A percentile compares a stretch with the other conserved stretches of the same genome.
These are phyloP conservation scores for Tricholoma terreum DNA, from an alignment of 768 basidiomycete genomes.

Conservation along the genomic window DNA sequence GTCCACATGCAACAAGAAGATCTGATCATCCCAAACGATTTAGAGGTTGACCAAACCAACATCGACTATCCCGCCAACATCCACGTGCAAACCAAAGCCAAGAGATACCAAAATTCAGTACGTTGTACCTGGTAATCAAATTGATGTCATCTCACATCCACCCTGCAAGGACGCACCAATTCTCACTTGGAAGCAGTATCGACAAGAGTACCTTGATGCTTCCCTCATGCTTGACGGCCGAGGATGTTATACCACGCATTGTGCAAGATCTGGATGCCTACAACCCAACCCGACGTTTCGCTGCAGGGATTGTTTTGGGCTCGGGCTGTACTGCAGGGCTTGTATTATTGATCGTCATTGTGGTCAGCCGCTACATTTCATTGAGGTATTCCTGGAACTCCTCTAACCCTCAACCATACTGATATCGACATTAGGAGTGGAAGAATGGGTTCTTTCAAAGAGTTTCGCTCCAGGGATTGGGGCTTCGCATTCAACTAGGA, in stretches of 20 bases:
- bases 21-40: background rate
- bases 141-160: background rate
- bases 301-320: slow-evolving; percentile 13
- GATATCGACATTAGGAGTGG: too few relatives aligned
- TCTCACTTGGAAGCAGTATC: slow-evolving; percentile 12
- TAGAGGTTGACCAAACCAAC: background rate
- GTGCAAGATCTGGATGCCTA: slow-evolving; percentile 4
- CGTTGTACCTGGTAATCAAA: too few relatives aligned
- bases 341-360: slow-evolving; percentile 15
- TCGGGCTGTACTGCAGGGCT: slow-evolving; percentile 3
- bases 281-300: slow-evolving; percentile 1
- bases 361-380: slow-evolving; percentile 12
- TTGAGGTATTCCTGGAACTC: slow-evolving; percentile 16
- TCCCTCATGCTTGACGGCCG: slow-evolving; percentile 13
- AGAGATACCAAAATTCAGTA: slow-evolving; percentile 1
- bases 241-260: slow-evolving; percentile 6
- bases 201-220: slow-evolving; percentile 12
- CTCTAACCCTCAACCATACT: too few relatives aligned
- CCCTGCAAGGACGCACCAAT: slow-evolving; percentile 12
- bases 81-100: background rate
- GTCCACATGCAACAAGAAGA: too few relatives aligned
- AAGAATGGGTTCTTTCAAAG: slow-evolving; percentile 12
- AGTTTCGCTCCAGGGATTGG: background rate
- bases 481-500: slow-evolving; percentile 17
- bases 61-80: background rate